Base-by-base conservation (phyloP, 2,329 filamentous ascomycete species). In the Colletotrichum spaethianum region DNA sequence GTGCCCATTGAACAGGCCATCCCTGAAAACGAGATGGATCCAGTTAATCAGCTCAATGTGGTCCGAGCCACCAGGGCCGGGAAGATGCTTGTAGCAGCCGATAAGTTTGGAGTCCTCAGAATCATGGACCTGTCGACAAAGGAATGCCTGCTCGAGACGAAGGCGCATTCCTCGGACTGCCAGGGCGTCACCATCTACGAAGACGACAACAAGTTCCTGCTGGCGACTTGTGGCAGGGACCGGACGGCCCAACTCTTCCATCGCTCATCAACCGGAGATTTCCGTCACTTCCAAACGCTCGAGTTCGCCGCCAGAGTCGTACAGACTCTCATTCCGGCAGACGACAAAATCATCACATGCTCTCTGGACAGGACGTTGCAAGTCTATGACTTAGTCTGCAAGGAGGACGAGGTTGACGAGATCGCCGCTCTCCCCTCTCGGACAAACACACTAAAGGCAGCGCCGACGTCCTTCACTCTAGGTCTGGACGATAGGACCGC, bases 241-340 rank as follows among this genome's bases (percentile, higher is more conserved):
- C 92, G 96, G 62, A 98, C 93, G n/a, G 90, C 96, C 1, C 96
- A 99, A 80, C 84, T 99, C n/a, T 98, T 98, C 79, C 87, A 90
- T 72, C 86, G 87, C 33, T 86, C 86, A 31, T 83, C 83, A 1
- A 85, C 82, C 16, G 88, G 90, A 2, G 83, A 82, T 3, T 93
- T 97, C 81, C 89, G 93, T 70, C 89, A 98, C 69, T 89, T 98
- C 63, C 96, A 99, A 80, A 99, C 96, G 0, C 89, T 98, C 67
- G 96, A 99, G 76, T 97, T 98, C 81, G 91, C 95, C 38, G 94
- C 95, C 28, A 93, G 94, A 74, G 95, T 99, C 23, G 92, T 89
- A 66, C 91, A 92, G 78, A 87, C 87, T 36, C 83, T 98, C 36
- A 86, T 95, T 11, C 94, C 97, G 70, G 90, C 93, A 3, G 88